Evolutionary conservation across 78 protist species (phyloP).

Genomic region (Monosiga brevicollis): DNA sequence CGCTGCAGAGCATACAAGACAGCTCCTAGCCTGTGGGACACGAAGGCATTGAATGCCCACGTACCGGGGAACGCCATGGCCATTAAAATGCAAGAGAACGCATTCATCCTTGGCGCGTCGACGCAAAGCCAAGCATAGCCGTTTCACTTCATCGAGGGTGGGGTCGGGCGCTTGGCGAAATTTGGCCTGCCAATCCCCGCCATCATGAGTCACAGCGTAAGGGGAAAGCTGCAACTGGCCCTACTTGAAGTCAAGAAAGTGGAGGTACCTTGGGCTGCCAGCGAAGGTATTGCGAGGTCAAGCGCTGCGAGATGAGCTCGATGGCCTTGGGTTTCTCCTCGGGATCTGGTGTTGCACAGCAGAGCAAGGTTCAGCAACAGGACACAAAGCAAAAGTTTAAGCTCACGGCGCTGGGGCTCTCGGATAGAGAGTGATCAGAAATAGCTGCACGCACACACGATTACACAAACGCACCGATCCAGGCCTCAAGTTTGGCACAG

Average conservation of each 20-base stretch:
- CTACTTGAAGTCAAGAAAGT: not conserved
- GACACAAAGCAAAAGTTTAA: not conserved
- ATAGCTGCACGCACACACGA: not conserved
- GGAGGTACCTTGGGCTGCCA: slow-evolving; percentile 61
- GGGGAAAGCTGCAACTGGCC: too few species aligned
- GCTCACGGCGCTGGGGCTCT: not conserved
- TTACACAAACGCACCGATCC: slow-evolving; percentile 50
- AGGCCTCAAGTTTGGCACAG: slow-evolving; percentile 80
- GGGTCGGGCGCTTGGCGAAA: slow-evolving; percentile 36
- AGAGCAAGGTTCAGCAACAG: slow-evolving; percentile 34
- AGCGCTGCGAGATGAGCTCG: slow-evolving; percentile 64
- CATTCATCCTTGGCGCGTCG: slow-evolving; percentile 77
- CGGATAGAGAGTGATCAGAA: not conserved
- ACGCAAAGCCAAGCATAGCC: slow-evolving; percentile 61
- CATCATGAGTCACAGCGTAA: not conserved
- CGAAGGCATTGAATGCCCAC: too few species aligned
- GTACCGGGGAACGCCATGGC: slow-evolving; percentile 98
- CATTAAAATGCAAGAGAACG: slow-evolving; percentile 94
- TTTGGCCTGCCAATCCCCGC: slow-evolving; percentile 8
- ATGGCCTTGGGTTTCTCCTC: too few species aligned
- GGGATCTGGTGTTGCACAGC: slow-evolving; percentile 56
- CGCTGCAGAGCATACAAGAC: too few species aligned
- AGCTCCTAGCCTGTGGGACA: too few species aligned
- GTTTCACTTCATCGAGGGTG: slow-evolving; percentile 53
- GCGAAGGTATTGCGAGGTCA: slow-evolving; percentile 73